Conservation (phyloP, 2,329 filamentous ascomycete genomes). For the Microcera coccophila region DNA sequence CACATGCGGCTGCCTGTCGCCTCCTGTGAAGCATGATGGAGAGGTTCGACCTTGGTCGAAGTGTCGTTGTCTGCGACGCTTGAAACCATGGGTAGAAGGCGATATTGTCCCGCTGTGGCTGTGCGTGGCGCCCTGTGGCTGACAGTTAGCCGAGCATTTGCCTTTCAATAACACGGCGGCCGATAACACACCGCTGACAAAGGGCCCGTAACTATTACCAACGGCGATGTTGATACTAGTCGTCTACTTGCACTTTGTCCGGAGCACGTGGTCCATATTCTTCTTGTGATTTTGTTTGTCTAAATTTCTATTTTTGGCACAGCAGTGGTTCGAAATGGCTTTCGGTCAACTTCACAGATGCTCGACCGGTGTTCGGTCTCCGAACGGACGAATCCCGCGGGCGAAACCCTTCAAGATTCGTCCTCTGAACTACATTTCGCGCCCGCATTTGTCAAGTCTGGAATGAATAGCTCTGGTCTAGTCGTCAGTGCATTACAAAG, state of each 20-base stretch:
- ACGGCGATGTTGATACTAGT: too few relatives aligned
- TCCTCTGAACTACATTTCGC: too few relatives aligned
- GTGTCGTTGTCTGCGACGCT: slow-evolving; percentile 23
- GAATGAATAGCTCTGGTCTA: not conserved
- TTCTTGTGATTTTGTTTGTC: too few relatives aligned
- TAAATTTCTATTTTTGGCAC: too few relatives aligned
- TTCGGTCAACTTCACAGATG: not conserved
- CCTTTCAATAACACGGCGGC: too few relatives aligned
- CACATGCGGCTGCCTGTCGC: slow-evolving; percentile 8
- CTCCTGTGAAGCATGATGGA: slow-evolving; percentile 15
- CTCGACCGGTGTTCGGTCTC: not conserved
- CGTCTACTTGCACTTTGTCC: too few relatives aligned
- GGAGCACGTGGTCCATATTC: too few relatives aligned
- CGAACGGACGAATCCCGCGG: not conserved
- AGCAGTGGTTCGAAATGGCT: too few relatives aligned
- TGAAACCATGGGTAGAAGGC: slow-evolving; percentile 24
- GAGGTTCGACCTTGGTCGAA: slow-evolving; percentile 13
- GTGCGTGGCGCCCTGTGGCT: slow-evolving; percentile 13
- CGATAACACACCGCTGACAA: too few relatives aligned
- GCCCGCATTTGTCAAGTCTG: not conserved
- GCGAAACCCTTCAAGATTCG: not conserved
- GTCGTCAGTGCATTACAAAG: not conserved
- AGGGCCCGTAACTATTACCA: too few relatives aligned
- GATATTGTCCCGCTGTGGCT: slow-evolving; percentile 28
- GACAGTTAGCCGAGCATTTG: slow-evolving; percentile 25